A percentile compares a stretch with the other conserved stretches of the same genome.
Evolutionary conservation across 2,329 filamentous ascomycete genomes (phyloP).

Genomic region (Daldinia sp.): DNA sequence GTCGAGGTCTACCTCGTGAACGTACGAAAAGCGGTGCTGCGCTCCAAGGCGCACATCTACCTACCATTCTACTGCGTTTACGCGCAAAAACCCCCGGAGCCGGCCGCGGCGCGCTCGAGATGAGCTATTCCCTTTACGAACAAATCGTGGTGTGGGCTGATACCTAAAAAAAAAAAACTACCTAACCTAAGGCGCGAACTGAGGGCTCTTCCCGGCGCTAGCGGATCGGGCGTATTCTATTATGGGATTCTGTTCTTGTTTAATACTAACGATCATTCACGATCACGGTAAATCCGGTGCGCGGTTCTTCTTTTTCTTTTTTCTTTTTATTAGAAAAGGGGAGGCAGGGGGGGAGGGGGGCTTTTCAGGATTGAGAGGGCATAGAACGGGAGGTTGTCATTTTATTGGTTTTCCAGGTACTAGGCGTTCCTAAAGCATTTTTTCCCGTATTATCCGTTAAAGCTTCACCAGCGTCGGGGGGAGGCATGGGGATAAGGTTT

Average conservation of each 20-base stretch:
- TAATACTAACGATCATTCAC: slow-evolving; percentile 28
- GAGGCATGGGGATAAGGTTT: background rate
- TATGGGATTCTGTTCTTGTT: slow-evolving; percentile 22
- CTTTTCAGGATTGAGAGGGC: slow-evolving; percentile 6
- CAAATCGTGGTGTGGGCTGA: slow-evolving; percentile 18
- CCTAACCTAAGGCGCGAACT: slow-evolving; percentile 16
- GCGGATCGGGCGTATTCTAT: slow-evolving; percentile 18
- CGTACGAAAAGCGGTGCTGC: slow-evolving; percentile 60
- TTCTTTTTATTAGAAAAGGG: slow-evolving; percentile 3
- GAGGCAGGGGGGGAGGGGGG: background rate
- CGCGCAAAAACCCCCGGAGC: slow-evolving; percentile 61
- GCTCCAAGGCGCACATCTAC: slow-evolving; percentile 57
- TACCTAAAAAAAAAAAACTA: background rate
- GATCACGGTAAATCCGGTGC: slow-evolving; percentile 17
- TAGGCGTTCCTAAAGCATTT: slow-evolving; percentile 12
- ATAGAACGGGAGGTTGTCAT: slow-evolving; percentile 18
- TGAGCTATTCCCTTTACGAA: slow-evolving; percentile 14
- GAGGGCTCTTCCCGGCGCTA: slow-evolving; percentile 19
- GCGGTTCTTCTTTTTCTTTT: slow-evolving; percentile 13
- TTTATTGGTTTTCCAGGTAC: slow-evolving; percentile 3
- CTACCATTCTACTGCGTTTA: slow-evolving; percentile 68
- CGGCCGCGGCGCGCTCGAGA: slow-evolving; percentile 13
- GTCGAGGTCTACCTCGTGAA: slow-evolving; percentile 64
- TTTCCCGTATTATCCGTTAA: background rate
- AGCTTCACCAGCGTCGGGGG: slow-evolving; percentile 18